These are phyloP conservation scores for Pythium chondricola DNA, from an alignment of 352 stramenopile species.

Conservation along the genomic window DNA sequence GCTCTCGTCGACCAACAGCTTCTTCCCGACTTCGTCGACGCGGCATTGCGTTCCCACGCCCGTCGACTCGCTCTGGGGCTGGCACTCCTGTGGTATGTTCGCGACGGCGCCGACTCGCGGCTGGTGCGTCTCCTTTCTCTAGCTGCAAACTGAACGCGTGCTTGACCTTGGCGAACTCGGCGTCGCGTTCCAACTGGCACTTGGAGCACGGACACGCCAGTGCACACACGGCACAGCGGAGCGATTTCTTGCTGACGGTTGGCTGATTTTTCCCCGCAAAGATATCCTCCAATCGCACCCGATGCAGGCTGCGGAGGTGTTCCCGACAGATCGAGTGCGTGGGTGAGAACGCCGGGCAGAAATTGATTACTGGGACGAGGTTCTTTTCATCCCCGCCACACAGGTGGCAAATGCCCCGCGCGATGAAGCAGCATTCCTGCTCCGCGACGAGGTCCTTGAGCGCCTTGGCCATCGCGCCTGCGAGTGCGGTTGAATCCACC, in stretches of 20 bases:
- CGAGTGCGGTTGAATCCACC: slow-evolving; percentile 35
- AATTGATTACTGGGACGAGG: slow-evolving; percentile 66
- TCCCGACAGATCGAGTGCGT: slow-evolving; percentile 68
- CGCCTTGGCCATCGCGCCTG: slow-evolving; percentile 36
- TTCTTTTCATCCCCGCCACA: slow-evolving; percentile 42
- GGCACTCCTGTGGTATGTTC: too few relatives aligned
- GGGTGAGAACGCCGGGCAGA: slow-evolving; percentile 59
- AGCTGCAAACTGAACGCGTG: too few relatives aligned
- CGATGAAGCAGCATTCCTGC: slow-evolving; percentile 67
- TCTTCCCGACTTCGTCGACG: too few relatives aligned
- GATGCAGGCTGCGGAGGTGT: slow-evolving; percentile 63
- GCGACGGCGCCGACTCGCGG: too few relatives aligned
- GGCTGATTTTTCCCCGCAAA: slow-evolving; percentile 67
- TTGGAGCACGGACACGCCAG: slow-evolving; percentile 48
- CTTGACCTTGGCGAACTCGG: slow-evolving; percentile 24
- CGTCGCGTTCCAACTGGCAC: slow-evolving; percentile 33
- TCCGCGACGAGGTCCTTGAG: slow-evolving; percentile 52
- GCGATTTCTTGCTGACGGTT: slow-evolving; percentile 50
- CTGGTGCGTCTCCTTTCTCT: too few relatives aligned
- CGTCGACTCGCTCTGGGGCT: too few relatives aligned
- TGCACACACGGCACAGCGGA: slow-evolving; percentile 60
- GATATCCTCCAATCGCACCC: slow-evolving; percentile 64
- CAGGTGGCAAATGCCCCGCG: slow-evolving; percentile 61
- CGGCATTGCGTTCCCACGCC: too few relatives aligned
- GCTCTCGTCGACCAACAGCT: too few relatives aligned